Conservation (phyloP, 2,329 filamentous ascomycete genomes). For the Fusarium sambucinum region DNA sequence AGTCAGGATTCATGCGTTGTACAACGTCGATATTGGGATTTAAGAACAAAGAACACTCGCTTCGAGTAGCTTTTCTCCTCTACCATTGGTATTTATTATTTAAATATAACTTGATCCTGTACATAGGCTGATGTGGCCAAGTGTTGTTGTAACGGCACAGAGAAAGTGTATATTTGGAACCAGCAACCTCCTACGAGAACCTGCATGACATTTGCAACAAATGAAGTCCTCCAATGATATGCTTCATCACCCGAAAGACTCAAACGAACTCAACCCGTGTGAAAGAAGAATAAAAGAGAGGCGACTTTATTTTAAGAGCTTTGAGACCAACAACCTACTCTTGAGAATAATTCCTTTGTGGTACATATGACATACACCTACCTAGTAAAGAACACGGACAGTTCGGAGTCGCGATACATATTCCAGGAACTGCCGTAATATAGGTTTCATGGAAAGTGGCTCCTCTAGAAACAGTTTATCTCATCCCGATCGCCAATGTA, state of each 20-base stretch:
- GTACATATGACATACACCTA: background rate
- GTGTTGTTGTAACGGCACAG: no score
- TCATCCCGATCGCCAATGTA: constrained; percentile 7
- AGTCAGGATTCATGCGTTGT: background rate
- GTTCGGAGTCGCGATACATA: background rate
- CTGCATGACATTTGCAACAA: background rate
- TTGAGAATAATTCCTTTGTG: background rate
- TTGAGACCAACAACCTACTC: background rate
- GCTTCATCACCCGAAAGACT: no score
- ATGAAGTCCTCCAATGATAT: background rate
- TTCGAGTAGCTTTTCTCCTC: background rate
- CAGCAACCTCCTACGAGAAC: background rate
- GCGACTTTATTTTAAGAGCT: background rate
- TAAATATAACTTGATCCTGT: background rate
- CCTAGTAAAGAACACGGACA: background rate
- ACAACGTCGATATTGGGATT: background rate
- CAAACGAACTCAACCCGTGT: fast-evolving
- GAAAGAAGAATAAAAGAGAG: background rate
- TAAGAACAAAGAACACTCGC: background rate
- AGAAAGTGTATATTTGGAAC: background rate
- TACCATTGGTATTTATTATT: background rate
- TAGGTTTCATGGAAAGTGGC: constrained; percentile 8
- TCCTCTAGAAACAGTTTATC: background rate
- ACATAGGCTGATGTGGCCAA: background rate
- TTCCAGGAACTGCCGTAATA: constrained; percentile 4